Evolutionary conservation across 2,329 filamentous ascomycete genomes (phyloP).

Genomic region (Pseudogymnoascus sp.): DNA sequence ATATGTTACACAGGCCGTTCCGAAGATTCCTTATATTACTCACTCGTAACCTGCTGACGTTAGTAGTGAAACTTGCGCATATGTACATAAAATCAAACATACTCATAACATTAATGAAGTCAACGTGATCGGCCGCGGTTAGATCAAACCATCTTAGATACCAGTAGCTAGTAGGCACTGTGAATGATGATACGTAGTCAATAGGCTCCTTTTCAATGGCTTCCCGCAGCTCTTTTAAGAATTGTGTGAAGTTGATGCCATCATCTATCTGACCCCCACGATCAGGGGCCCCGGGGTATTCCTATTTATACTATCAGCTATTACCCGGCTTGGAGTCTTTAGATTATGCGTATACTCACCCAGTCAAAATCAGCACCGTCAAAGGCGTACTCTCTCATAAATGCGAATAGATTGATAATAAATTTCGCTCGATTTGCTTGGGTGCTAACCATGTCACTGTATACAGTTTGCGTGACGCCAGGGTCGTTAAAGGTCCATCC

Average conservation of each 20-base stretch:
- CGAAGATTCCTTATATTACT: not conserved
- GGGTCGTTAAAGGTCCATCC: slow-evolving; percentile 15
- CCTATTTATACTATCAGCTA: not conserved
- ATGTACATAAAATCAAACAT: not conserved
- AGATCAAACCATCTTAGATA: slow-evolving; percentile 8
- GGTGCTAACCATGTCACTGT: slow-evolving; percentile 27
- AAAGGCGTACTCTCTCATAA: slow-evolving; percentile 34
- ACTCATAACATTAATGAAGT: slow-evolving; percentile 4
- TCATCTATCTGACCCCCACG: not conserved
- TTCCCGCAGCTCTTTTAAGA: not conserved
- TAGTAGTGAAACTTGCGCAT: not conserved
- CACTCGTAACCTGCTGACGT: not conserved
- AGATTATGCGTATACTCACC: slow-evolving; percentile 12
- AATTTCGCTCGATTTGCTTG: slow-evolving; percentile 27
- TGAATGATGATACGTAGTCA: not conserved
- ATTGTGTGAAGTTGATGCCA: not conserved
- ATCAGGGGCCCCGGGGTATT: slow-evolving; percentile 8
- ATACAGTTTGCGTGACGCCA: slow-evolving; percentile 13
- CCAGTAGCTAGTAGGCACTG: not conserved
- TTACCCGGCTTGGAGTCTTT: not conserved
- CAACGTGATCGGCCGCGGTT: not conserved
- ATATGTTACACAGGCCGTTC: not conserved
- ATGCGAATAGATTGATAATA: slow-evolving; percentile 28
- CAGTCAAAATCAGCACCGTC: slow-evolving; percentile 38
- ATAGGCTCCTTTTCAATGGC: not conserved